Evolutionary conservation across 108 stramenopile species (phyloP).

Genomic region (Chaetoceros tenuissimus): DNA sequence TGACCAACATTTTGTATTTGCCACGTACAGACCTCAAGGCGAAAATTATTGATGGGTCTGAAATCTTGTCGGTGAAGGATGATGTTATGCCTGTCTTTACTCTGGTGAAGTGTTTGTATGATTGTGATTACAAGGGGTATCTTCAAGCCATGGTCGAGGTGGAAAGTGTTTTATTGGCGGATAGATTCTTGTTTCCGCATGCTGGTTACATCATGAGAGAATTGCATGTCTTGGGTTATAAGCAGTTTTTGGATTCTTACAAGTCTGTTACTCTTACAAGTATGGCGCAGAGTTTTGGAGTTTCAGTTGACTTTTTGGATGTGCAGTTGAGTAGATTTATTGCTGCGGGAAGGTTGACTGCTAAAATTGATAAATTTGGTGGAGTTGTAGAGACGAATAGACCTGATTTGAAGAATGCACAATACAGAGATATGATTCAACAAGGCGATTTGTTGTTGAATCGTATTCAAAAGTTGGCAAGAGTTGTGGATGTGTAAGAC

Average conservation of each 20-base stretch:
- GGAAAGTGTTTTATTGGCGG: conserved; percentile 55
- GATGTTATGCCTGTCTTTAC: conserved; percentile 74
- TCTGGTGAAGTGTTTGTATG: conserved; percentile 82
- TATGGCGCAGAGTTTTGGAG: conserved; percentile 95
- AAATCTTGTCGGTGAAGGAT: conserved; percentile 79
- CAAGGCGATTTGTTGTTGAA: conserved; percentile 96
- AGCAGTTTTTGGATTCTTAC: conserved; percentile 98
- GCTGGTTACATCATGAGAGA: conserved; percentile 83
- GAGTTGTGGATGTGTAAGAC: conserved; percentile 89
- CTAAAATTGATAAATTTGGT: conserved; percentile 98
- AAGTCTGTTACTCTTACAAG: conserved; percentile 86
- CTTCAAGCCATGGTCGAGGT: conserved; percentile 87
- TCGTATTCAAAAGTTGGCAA: conserved; percentile 91
- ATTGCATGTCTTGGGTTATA: conserved; percentile 89
- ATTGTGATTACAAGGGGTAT: conserved; percentile 92
- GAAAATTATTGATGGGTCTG: conserved; percentile 94
- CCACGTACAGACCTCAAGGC: conserved; percentile 80
- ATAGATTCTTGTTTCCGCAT: conserved; percentile 85
- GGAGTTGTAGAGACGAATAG: conserved; percentile 94
- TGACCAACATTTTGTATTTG: conserved; percentile 83
- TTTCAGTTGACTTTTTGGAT: conserved; percentile 84
- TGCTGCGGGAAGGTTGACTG: conserved; percentile 88
- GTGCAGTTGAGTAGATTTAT: conserved; percentile 94
- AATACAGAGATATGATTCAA: conserved; percentile 95
- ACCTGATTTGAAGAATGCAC: conserved; percentile 93